A percentile compares a stretch with the other conserved stretches of the same genome.
These are phyloP conservation scores for Pelargonium nanum DNA, from an alignment of 345 rosid genomes.

Conservation along the genomic window DNA sequence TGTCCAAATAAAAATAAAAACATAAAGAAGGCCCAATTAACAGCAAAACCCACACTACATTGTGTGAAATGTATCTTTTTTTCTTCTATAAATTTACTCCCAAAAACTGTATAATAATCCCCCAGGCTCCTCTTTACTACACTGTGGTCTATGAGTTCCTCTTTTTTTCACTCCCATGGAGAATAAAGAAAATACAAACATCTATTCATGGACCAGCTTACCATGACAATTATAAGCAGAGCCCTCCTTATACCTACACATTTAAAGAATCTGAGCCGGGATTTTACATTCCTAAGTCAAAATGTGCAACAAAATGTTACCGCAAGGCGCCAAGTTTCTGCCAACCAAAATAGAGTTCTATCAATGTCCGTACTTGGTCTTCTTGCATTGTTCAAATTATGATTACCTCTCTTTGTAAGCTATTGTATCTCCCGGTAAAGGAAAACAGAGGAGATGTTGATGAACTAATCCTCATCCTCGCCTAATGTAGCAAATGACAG, in stretches of 20 bases:
- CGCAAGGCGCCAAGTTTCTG: not conserved
- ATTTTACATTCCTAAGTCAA: no score
- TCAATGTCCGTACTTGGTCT: no score
- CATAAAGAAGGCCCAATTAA: constrained; percentile 7
- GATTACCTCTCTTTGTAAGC: constrained; percentile 3
- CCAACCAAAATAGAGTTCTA: constrained; percentile 7
- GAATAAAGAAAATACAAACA: constrained; percentile 1
- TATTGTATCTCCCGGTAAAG: not conserved
- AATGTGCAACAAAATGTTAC: not conserved
- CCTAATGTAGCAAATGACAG: constrained; percentile 58
- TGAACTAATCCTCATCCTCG: constrained; percentile 55
- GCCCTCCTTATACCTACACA: no score
- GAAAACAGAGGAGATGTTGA: constrained; percentile 8
- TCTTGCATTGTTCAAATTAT: constrained; percentile 1
- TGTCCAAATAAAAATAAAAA: not conserved
- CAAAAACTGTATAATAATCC: constrained; percentile 7
- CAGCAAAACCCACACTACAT: constrained; percentile 19
- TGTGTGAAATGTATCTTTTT: no score
- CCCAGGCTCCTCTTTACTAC: constrained; percentile 25
- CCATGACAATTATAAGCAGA: no score
- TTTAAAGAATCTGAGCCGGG: no score
- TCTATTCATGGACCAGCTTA: not conserved
- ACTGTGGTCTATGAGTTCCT: not conserved
- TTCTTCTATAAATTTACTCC: not conserved
- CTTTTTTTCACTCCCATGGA: constrained; percentile 4